Evolutionary conservation across 2,329 filamentous ascomycete species (phyloP).

Genomic region (Cadophora sp.): DNA sequence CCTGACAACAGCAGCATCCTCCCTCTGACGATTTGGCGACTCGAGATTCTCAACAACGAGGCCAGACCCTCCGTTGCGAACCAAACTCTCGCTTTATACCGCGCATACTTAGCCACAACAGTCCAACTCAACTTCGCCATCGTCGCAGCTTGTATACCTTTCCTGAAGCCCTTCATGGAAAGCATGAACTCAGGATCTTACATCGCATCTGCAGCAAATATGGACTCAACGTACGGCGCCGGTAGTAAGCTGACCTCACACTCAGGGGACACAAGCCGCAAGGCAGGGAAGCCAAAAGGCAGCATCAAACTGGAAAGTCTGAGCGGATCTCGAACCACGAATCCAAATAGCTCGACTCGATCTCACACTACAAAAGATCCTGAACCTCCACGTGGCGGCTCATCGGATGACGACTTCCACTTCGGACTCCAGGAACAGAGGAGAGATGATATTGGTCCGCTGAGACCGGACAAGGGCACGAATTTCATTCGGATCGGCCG

Average conservation of each 20-base stretch:
- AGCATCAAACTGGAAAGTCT: constrained; percentile 20
- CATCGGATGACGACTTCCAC: constrained; percentile 12
- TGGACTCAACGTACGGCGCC: constrained; percentile 27
- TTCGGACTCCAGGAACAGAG: constrained; percentile 10
- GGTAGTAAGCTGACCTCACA: constrained; percentile 25
- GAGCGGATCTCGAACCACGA: constrained; percentile 8
- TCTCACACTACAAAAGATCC: neutral
- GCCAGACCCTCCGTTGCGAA: constrained; percentile 20
- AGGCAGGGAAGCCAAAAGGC: constrained; percentile 13
- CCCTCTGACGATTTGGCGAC: constrained; percentile 40
- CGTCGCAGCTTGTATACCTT: constrained; percentile 34
- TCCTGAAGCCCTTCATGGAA: constrained; percentile 37
- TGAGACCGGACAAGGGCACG: constrained; percentile 31
- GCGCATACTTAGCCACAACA: constrained; percentile 31
- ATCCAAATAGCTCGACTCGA: neutral
- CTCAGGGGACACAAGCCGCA: constrained; percentile 23
- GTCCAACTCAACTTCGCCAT: constrained; percentile 36
- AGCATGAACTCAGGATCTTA: constrained; percentile 32
- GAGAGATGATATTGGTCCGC: constrained; percentile 18
- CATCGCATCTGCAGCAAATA: constrained; percentile 25
- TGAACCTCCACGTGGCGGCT: neutral
- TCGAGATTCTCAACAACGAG: constrained; percentile 27
- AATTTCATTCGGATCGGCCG: constrained; percentile 25
- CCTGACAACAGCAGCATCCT: constrained; percentile 45
- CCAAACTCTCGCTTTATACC: constrained; percentile 31